phyloP scores from a whole-genome alignment of 163 green algal genomes.

The Trebouxia gelatinosa region DNA sequence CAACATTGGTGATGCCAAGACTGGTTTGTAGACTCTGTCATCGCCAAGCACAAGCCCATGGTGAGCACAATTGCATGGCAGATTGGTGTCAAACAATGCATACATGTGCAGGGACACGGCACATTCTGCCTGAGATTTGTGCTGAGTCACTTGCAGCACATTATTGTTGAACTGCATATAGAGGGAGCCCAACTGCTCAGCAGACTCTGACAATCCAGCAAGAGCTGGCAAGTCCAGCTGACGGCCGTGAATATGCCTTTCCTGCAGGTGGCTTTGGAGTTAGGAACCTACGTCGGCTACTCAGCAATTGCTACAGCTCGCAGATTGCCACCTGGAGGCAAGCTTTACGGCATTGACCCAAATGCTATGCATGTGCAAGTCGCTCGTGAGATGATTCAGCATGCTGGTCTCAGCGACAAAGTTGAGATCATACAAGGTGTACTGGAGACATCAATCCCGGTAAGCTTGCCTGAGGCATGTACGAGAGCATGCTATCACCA shows the following conservation, averaged over 20 bases:
- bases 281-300: conserved; percentile 8
- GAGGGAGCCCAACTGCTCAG: neutral
- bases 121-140: neutral
- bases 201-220: conserved; percentile 1
- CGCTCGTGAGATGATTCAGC: neutral
- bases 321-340: neutral
- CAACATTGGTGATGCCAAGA: neutral
- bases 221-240: neutral
- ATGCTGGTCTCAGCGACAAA: neutral
- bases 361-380: neutral
- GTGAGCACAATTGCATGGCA: neutral
- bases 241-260: neutral
- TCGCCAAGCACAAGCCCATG: neutral
- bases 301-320: neutral
- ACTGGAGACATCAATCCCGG: neutral
- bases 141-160: neutral
- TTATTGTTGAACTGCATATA: neutral
- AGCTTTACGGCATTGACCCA: conserved; percentile 16
- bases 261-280: conserved; percentile 4
- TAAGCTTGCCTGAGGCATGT: neutral
- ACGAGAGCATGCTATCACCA: neutral
- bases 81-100: no score
- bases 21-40: neutral
- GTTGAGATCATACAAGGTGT: neutral
- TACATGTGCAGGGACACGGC: no score